phyloP scores from a whole-genome alignment of 1,284 basidiomycete genomes.

The Leccinum pachyderme region DNA sequence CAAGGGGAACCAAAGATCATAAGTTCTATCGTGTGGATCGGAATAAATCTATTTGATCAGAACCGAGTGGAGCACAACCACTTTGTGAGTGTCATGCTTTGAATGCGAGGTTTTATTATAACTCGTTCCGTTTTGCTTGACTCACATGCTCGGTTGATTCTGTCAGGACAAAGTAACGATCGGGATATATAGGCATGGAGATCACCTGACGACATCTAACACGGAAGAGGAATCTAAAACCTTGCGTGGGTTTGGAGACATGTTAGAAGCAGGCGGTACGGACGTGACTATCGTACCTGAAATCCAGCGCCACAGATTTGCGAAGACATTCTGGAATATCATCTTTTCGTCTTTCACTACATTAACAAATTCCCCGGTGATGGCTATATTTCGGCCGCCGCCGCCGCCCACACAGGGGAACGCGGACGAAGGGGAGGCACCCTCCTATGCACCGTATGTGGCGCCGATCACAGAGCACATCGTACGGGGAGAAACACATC shows the following conservation, averaged over 20 bases:
- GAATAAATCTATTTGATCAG: slow-evolving; percentile 45
- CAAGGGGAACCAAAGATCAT: slow-evolving; percentile 50
- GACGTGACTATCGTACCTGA: slow-evolving; percentile 50
- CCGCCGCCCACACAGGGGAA: background rate
- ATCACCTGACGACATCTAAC: slow-evolving; percentile 42
- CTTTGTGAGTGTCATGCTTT: slow-evolving; percentile 40
- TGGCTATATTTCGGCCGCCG: slow-evolving; percentile 48
- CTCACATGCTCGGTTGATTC: background rate
- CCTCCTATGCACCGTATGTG: slow-evolving; percentile 38
- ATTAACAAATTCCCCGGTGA: slow-evolving; percentile 49
- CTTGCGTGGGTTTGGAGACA: slow-evolving; percentile 45
- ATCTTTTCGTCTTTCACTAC: slow-evolving; percentile 53
- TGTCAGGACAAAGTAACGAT: slow-evolving; percentile 49
- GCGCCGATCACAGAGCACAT: slow-evolving; percentile 43
- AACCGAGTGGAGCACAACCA: slow-evolving; percentile 51
- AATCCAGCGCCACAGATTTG: slow-evolving; percentile 59
- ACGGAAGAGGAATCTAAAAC: slow-evolving; percentile 42
- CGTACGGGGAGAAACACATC: slow-evolving; percentile 46
- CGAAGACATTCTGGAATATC: slow-evolving; percentile 67
- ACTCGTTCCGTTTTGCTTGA: background rate
- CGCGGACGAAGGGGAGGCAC: slow-evolving; percentile 22
- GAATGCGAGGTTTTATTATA: background rate
- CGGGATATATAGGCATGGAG: slow-evolving; percentile 52
- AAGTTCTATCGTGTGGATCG: slow-evolving; percentile 54
- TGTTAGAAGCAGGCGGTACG: slow-evolving; percentile 50